phyloP scores from a whole-genome alignment of 768 basidiomycete genomes.

The Suillus weaverae region DNA sequence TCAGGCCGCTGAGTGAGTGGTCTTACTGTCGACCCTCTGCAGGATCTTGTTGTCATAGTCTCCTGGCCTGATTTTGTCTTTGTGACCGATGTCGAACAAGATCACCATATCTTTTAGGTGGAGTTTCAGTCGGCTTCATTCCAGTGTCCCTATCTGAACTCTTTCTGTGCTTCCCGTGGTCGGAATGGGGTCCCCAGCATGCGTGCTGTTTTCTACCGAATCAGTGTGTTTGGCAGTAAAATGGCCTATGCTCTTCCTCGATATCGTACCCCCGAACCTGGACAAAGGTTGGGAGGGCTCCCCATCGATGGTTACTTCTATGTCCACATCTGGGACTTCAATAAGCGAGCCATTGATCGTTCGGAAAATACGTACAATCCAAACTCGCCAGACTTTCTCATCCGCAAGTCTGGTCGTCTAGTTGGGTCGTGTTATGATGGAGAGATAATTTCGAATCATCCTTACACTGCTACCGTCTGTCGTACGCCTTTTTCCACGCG shows the following conservation, averaged over 20 bases:
- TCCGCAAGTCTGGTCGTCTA: neutral
- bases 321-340: neutral
- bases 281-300: neutral
- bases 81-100: neutral
- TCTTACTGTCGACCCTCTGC: neutral
- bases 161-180: neutral
- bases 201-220: neutral
- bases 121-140: neutral
- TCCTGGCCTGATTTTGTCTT: neutral
- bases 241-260: neutral
- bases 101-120: neutral
- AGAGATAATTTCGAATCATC: neutral
- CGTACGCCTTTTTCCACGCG: neutral
- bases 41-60: neutral
- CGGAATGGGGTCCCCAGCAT: neutral
- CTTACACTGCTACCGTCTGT: neutral
- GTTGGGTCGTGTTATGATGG: neutral
- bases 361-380: neutral
- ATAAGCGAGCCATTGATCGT: neutral
- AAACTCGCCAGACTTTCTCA: neutral
- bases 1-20: neutral
- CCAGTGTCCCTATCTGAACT: neutral
- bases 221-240: neutral
- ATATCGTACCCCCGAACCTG: neutral
- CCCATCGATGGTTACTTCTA: neutral